Conservation (phyloP, 2,329 filamentous ascomycete species). For the Xylariaceae sp. region DNA sequence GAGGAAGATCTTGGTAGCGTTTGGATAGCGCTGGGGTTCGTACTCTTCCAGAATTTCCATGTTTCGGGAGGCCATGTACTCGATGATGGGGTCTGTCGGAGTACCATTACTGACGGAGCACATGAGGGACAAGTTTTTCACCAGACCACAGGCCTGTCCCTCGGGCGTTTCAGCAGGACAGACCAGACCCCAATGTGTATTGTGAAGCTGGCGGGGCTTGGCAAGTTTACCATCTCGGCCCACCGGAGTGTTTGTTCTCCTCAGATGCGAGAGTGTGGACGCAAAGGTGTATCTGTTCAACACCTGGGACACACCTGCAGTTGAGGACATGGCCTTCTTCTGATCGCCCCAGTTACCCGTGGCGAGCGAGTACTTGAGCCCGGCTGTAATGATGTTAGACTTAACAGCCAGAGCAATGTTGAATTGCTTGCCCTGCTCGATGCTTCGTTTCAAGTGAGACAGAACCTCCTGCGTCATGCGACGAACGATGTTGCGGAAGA, state of each 20-base stretch:
- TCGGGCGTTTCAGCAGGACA: slow-evolving; percentile 97
- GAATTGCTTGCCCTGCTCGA: slow-evolving; percentile 85
- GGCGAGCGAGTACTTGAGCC: slow-evolving; percentile 91
- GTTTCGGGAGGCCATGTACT: slow-evolving; percentile 92
- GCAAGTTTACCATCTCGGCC: slow-evolving; percentile 97
- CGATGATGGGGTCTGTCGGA: slow-evolving; percentile 81
- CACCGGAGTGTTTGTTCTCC: slow-evolving; percentile 95
- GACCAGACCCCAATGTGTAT: slow-evolving; percentile 97
- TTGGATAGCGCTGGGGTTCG: slow-evolving; percentile 76
- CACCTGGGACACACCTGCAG: slow-evolving; percentile 96
- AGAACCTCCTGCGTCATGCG: slow-evolving; percentile 89
- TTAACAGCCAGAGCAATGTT: slow-evolving; percentile 89
- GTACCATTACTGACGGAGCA: slow-evolving; percentile 97
- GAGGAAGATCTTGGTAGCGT: slow-evolving; percentile 96
- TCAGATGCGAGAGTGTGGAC: slow-evolving; percentile 92
- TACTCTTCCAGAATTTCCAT: slow-evolving; percentile 98
- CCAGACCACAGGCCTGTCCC: slow-evolving; percentile 94
- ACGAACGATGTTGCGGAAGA: slow-evolving; percentile 89
- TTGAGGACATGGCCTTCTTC: slow-evolving; percentile 94
- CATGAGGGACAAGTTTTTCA: slow-evolving; percentile 98
- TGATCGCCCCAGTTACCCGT: slow-evolving; percentile 99
- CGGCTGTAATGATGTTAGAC: slow-evolving; percentile 84
- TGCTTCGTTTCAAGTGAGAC: slow-evolving; percentile 85
- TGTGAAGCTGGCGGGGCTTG: slow-evolving; percentile 95
- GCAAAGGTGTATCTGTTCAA: slow-evolving; percentile 96